Percentiles rank a stretch among this genome's conserved stretches.
phyloP scores from a whole-genome alignment of 208 protist species.

The Acanthamoeba quina region DNA sequence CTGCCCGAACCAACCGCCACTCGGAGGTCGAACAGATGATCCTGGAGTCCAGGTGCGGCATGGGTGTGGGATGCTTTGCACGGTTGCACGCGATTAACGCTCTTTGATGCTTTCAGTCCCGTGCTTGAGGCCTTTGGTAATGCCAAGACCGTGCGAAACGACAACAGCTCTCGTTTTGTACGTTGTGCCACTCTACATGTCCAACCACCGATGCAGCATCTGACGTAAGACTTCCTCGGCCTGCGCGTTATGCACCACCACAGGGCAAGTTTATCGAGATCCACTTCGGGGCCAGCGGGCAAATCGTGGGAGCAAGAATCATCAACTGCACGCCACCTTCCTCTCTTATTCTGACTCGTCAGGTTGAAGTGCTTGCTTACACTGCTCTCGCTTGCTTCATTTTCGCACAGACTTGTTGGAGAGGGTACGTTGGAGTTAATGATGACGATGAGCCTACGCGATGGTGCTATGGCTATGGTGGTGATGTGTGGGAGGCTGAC shows the following conservation, averaged over 20 bases:
- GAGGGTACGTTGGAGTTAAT: not conserved
- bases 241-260: constrained; percentile 78
- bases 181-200: not conserved
- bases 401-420: constrained; percentile 85
- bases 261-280: constrained; percentile 86
- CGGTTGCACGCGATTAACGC: not conserved
- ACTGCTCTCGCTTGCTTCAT: not conserved
- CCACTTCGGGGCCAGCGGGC: constrained; percentile 75
- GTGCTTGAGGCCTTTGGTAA: constrained; percentile 79
- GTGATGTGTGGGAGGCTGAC: too few relatives aligned
- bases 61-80: too few relatives aligned
- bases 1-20: constrained; percentile 91
- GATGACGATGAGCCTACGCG: too few relatives aligned
- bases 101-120: not conserved
- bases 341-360: not conserved
- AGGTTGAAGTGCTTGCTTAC: not conserved
- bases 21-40: constrained; percentile 95
- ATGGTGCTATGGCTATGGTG: too few relatives aligned
- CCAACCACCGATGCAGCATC: not conserved
- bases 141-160: constrained; percentile 86
- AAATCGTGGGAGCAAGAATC: constrained; percentile 66
- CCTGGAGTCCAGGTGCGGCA: constrained; percentile 78
- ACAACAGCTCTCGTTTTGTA: constrained; percentile 87
- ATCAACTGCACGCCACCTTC: constrained; percentile 71
- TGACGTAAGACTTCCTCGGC: not conserved